These are phyloP conservation scores for Colletotrichum abscissum DNA, from an alignment of 2,329 filamentous ascomycete species.

Conservation along the genomic window DNA sequence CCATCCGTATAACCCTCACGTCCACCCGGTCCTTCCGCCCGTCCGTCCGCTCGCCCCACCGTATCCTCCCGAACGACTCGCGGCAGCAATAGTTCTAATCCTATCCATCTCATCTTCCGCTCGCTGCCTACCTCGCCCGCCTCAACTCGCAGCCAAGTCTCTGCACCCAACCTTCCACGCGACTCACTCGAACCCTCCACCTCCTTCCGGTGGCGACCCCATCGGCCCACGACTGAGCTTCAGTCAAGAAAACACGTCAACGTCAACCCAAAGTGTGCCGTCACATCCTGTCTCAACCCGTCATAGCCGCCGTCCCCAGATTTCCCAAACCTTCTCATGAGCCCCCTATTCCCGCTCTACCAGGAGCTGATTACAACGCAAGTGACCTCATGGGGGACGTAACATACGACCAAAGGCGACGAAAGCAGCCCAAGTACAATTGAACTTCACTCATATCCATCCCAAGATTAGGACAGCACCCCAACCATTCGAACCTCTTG, in stretches of 20 bases:
- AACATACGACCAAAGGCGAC: accelerated
- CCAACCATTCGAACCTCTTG: not conserved
- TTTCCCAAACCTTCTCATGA: not conserved
- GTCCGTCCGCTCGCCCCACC: too few relatives aligned
- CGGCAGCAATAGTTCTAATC: too few relatives aligned
- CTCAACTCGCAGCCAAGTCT: too few relatives aligned
- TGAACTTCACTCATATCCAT: not conserved
- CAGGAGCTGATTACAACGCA: too few relatives aligned
- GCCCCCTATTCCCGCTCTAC: not conserved
- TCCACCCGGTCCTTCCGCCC: too few relatives aligned
- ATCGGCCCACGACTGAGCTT: not conserved
- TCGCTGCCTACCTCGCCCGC: too few relatives aligned
- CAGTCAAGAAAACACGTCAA: not conserved
- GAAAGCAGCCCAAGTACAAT: not conserved
- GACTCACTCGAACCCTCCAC: too few relatives aligned
- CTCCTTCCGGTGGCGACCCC: too few relatives aligned
- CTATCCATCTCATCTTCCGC: too few relatives aligned
- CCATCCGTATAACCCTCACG: not conserved
- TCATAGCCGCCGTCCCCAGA: not conserved
- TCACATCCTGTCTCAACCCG: not conserved
- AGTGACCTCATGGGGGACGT: too few relatives aligned
- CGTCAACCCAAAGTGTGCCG: not conserved
- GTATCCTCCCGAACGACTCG: not conserved
- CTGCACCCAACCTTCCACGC: too few relatives aligned
- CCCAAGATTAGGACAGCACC: not conserved